Base-by-base conservation (phyloP, 768 basidiomycete genomes). In the Mycena belliarum region DNA sequence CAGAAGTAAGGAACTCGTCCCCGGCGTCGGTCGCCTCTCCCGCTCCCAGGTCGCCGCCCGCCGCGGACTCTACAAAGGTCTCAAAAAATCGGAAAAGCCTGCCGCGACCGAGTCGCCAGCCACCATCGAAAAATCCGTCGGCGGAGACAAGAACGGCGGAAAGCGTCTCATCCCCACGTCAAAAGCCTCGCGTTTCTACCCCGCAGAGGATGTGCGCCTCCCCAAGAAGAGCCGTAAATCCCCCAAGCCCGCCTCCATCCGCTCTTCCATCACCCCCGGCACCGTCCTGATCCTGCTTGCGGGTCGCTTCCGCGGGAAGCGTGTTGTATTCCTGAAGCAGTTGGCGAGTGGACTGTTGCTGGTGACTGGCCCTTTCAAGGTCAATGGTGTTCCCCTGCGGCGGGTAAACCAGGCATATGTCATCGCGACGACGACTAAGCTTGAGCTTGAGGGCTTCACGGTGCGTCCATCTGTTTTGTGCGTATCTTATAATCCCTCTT, bases 321-420 rank as follows among this genome's bases (percentile, higher is more conserved):
- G 97, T 53, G 97, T 99, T 64, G 95, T 99, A 56, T 96, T 93
- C 79, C 80, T 99, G 80, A 97, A 97, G 85, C 94, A 95, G 81
- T 78, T 98, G 73, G 83, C 84, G 67, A 89, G 89, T 61, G 97
- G 97, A 52, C 76, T 99, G 70, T 77, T 99, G 69, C 82, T 99
- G 76, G 94, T 99, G 68, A 94, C 95, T 37, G 97, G 97, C 54
- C 97, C 97, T 46, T 98, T 86, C 86, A 96, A 94, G 84, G 74
- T 98, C 74, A 99, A 99, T 77, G 97, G 97, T 73, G 96, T 99
- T 44, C 97, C 97, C 66, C 83, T 99, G 73, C 85, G 95, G 74
- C 87, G 97, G 74, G 95, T 99, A 59, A 96, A 95, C 82, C 96
- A 98, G 81, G 94, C 97, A 53, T 99, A 99, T 73, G 94, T 95